Base-by-base conservation (phyloP, 768 basidiomycete genomes). In the Suillus sp. region DNA sequence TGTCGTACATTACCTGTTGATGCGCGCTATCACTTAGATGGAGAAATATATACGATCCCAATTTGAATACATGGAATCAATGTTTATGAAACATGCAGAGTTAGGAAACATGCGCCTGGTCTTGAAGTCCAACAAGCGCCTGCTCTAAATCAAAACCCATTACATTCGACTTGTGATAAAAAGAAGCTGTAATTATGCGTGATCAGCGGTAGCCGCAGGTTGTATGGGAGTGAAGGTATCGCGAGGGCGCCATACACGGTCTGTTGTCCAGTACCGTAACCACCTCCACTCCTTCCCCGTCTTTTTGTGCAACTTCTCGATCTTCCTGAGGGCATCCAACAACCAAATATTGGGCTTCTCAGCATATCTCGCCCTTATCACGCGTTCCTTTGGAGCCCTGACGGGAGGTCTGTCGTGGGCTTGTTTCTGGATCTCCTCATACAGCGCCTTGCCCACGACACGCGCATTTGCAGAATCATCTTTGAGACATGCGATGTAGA, bases 401-500 rank as follows among this genome's bases (percentile, higher is more conserved):
- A 60, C 50, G 2, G 71, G 69, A 35, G 45, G 43, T 2, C 66
- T 71, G 9, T 69, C 64, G 13, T 30, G 51, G 1, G 79, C 66
- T 22, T 80, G 72, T 5, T 66, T 64, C 65, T 78, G 68, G 10
- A 87, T 77, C 18, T 78, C 74, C 1, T 79, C 75, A 20, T 84
- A 70, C 38, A 88, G 74, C 16, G 75, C 75, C 16, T 75, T 68
- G 1, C 81, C 83, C 22, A 86, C 73, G 18, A 73, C 60, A 38
- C 71, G 64, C 1, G 81, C 79, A 34, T 79, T 76, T n/a, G 73
- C 68, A 3, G 78, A 77, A 16, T 72, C 71, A 66, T 83, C 76
- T 59, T 80, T 80, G 66, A 83, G 78, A 72, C 85, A 89, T 9
- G 86, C 86, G 3, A 80, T 75, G 42, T 83, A 75, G 64, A 90